phyloP scores from a whole-genome alignment of 768 basidiomycete genomes.

The Lactifluus hygrophoroides region DNA sequence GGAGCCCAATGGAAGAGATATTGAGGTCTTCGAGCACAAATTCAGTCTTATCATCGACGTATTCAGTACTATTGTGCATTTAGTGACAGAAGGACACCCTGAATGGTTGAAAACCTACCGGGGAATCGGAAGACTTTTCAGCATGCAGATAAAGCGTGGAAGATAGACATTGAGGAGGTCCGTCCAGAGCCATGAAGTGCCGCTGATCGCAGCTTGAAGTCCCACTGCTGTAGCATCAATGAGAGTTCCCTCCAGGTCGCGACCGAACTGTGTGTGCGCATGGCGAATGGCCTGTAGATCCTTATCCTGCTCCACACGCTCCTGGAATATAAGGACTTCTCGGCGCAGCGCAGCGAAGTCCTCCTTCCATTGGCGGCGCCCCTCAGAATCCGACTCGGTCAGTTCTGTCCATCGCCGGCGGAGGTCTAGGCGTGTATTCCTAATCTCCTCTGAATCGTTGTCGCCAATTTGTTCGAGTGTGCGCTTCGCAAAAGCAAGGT shows the following conservation, averaged over 20 bases:
- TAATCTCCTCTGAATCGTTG: conserved; percentile 40
- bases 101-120: conserved; percentile 32
- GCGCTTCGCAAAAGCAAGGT: conserved; percentile 38
- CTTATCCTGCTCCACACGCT: conserved; percentile 39
- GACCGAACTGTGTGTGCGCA: conserved; percentile 41
- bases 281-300: conserved; percentile 40
- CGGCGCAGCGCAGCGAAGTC: conserved; percentile 39
- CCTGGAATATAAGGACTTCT: conserved; percentile 38
- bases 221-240: conserved; percentile 34
- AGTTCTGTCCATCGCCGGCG: conserved; percentile 42
- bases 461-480: conserved; percentile 46
- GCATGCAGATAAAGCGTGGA: conserved; percentile 42
- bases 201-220: conserved; percentile 46
- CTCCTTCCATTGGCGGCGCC: conserved; percentile 42
- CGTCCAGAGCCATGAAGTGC: conserved; percentile 70
- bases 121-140: conserved; percentile 63
- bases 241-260: conserved; percentile 41
- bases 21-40: conserved; percentile 71
- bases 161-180: conserved; percentile 77
- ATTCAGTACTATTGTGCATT: conserved; percentile 49
- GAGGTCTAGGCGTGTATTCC: conserved; percentile 36
- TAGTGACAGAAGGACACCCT: neutral
- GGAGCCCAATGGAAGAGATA: conserved; percentile 54
- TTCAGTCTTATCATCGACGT: conserved; percentile 57
- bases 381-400: conserved; percentile 35